A percentile compares a stretch with the other conserved stretches of the same genome.
phyloP scores from a whole-genome alignment of 1,139 yeast genomes.

The Suhomyces wounanorum region DNA sequence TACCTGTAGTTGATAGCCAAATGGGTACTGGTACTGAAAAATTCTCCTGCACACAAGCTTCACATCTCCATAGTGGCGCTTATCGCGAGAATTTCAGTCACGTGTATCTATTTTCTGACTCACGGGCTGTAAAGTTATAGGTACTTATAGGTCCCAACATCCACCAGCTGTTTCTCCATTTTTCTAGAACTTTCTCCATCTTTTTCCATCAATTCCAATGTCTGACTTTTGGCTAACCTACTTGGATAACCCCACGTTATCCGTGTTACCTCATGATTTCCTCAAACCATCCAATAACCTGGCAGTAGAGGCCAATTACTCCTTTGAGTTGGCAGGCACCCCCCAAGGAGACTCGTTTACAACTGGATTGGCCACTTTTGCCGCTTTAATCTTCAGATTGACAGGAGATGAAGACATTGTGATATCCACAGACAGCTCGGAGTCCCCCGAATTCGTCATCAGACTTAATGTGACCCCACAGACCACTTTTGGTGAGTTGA shows the following conservation, averaged over 20 bases:
- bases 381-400: slow-evolving; percentile 70
- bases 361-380: slow-evolving; percentile 67
- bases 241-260: slow-evolving; percentile 79
- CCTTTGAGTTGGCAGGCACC: slow-evolving; percentile 33
- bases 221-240: slow-evolving; percentile 62
- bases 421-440: slow-evolving; percentile 63
- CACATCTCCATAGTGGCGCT: slow-evolving; percentile 6
- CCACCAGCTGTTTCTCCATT: neutral
- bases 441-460: slow-evolving; percentile 53
- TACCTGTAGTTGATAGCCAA: no score
- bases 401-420: slow-evolving; percentile 95
- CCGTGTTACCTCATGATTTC: slow-evolving; percentile 86
- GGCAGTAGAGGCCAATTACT: slow-evolving; percentile 61
- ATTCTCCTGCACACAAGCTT: no score
- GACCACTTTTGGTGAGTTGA: slow-evolving; percentile 54
- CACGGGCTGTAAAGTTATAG: no score
- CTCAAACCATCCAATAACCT: slow-evolving; percentile 75
- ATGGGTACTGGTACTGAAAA: no score
- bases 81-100: neutral
- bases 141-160: neutral
- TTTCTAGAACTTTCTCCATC: neutral
- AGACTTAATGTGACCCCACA: slow-evolving; percentile 61
- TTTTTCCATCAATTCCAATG: slow-evolving; percentile 11
- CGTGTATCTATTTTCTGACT: slow-evolving; percentile 1
- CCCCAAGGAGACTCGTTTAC: slow-evolving; percentile 36